A percentile compares a stretch with the other conserved stretches of the same genome.
phyloP scores from a whole-genome alignment of 345 rosid genomes.

The Reutealis trisperma region DNA sequence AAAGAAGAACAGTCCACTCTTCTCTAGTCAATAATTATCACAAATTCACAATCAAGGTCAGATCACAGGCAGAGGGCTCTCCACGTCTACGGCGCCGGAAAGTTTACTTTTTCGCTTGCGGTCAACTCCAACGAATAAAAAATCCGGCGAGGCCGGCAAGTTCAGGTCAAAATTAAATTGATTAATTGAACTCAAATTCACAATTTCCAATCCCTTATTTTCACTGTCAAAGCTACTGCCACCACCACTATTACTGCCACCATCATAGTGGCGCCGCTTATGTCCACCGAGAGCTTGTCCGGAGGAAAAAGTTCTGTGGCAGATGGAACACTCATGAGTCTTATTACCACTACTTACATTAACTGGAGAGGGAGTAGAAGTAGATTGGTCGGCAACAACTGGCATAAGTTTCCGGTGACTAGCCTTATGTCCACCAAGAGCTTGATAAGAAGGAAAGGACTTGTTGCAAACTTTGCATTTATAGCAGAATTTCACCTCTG shows the following conservation, averaged over 20 bases:
- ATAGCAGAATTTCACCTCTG: neutral
- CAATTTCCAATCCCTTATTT: neutral
- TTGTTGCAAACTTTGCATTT: conserved; percentile 15
- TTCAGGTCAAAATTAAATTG: conserved; percentile 15
- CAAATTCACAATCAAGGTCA: no score
- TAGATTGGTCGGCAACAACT: neutral
- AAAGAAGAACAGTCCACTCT: no score
- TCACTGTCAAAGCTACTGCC: neutral
- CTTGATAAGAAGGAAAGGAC: conserved; percentile 13
- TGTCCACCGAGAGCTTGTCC: conserved; percentile 27
- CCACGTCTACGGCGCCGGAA: neutral
- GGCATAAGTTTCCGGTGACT: conserved; percentile 14
- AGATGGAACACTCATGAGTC: conserved; percentile 17
- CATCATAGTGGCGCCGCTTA: conserved; percentile 18
- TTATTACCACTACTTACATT: neutral
- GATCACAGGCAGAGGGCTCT: neutral
- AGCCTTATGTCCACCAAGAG: conserved; percentile 22
- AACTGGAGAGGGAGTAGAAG: neutral
- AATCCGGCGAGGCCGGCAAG: conserved; percentile 10
- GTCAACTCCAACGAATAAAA: neutral
- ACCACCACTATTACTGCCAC: neutral
- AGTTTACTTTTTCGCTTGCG: neutral
- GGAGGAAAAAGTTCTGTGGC: conserved; percentile 16
- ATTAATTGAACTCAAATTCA: neutral
- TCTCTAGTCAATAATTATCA: no score